Evolutionary conservation across 768 basidiomycete species (phyloP), one percentile per base, ranked within the genome.

Genomic region (Candolleomyces eurysporus): DNA sequence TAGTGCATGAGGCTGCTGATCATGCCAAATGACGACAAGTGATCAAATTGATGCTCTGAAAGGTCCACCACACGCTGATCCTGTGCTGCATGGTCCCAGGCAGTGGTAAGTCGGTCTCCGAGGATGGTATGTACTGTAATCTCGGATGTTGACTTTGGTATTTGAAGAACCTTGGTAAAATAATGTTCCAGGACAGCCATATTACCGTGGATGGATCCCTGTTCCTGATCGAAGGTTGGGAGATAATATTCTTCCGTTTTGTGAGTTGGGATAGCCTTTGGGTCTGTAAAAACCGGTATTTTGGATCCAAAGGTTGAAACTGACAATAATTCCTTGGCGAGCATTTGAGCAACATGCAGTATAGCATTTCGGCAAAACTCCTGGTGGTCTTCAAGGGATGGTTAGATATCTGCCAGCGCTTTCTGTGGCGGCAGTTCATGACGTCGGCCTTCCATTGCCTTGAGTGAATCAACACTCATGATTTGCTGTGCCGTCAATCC

Each of bases 1-100:
- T 63, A 60, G 40, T 67, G 66, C 66, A 67, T 67, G 5, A 68
- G 50, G 3, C 65, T 65, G 22, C 63, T 68, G 60, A 61, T 39
- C 63, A 68, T 66, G 10, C 57, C 21, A 32, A 68, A 64, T 42
- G 63, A 59, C 8, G 63, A 64, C 5, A 68, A 43, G 39, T 64
- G 65, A 50, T 68, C 65, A 61, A 68, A 59, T 16, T 55, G 58
- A 46, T 62, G n/a, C 30, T 19, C n/a, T 4, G 67, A 67, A 3
- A 63, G 52, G 39, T 68, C 67, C 21, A 68, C 63, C 19, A 61
- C 59, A 26, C 66, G 58, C 59, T 68, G 67, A 52, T 66, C 67
- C 57, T 68, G 67, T 0, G 66, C 66, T 3, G 64, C 62, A 58
- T 59, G 65, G 48, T 65, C 66, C 0, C 65, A 62, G 1, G 53